Base-by-base conservation (phyloP, 805 yeast species). In the Priceomyces fermenticarens region DNA sequence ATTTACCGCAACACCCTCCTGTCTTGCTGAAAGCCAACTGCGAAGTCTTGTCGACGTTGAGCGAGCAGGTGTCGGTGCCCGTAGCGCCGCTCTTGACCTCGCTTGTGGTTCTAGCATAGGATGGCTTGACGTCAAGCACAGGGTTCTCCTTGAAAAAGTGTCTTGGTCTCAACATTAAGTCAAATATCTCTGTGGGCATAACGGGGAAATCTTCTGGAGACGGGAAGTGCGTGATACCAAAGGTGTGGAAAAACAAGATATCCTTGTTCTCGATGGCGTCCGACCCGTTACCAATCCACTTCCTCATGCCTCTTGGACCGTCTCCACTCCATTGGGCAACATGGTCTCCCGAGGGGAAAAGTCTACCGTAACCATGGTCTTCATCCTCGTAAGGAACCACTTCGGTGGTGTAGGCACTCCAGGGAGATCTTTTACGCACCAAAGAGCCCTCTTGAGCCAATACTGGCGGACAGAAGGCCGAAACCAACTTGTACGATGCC, bases 161-260 rank as follows among this genome's bases (percentile, higher is more conserved):
- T 60, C 91, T 75, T 52, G 93, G 93, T 63, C 90, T 78, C 59
- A 85, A 70, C 67, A 82, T 69, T 51, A 85, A 70, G 44, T 83
- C 78, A 54, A 85, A 81, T 55, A 88, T 85, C 67, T 85, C 95
- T 37, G 88, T 84, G 36, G 93, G 93, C 93, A 85, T 85, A 48
- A 85, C 77, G 42, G 93, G 93, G 83, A 85, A 85, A 63, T 85
- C 95, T 69, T 85, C 93, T 44, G 93, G 91, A 10, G 90, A 83
- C 44, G 95, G 95, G 78, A 85, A 82, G 61, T 85, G 95, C 27
- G 91, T 81, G 51, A 85, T 78, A 55, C 93, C 93, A 55, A 86
- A 85, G 23, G 91, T 85, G 64, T 85, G 90, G 81, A 80, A 86
- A 54, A 82, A 67, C 39, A 85, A 75, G 45, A 85, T 75, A 59